Percentiles rank a stretch among this genome's conserved stretches.
Conservation (phyloP, 1,284 basidiomycete species). For the Uromyces viciae-fabae region DNA sequence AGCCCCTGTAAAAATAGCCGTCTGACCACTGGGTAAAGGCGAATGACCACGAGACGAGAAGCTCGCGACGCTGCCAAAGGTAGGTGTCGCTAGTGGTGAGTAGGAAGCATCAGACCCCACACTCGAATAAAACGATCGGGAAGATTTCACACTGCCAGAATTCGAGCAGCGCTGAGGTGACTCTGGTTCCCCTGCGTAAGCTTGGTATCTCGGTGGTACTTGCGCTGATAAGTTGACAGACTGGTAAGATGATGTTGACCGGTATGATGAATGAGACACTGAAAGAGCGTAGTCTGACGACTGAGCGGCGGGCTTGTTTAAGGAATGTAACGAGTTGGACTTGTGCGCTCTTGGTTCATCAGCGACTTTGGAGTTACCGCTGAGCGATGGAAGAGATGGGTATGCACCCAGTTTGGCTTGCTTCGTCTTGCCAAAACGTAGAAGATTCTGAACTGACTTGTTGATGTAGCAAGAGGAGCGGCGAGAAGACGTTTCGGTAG, state of each 20-base stretch:
- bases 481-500: no score
- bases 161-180: no score
- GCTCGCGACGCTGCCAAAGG: background rate
- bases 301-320: background rate
- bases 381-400: background rate
- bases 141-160: no score
- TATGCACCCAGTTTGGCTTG: background rate
- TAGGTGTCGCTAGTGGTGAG: background rate
- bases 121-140: background rate
- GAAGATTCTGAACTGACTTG: constrained; percentile 6
- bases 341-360: background rate
- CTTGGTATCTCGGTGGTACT: background rate
- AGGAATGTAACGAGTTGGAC: background rate
- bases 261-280: background rate
- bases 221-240: background rate
- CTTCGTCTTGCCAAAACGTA: constrained; percentile 1
- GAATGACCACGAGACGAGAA: no score
- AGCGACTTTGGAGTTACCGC: background rate
- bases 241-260: background rate
- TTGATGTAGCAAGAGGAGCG: background rate
- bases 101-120: background rate
- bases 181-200: no score
- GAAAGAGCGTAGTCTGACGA: background rate
- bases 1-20: background rate
- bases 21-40: background rate